These are phyloP conservation scores for Alternaria viburni DNA, from an alignment of 2,329 filamentous ascomycete genomes.

Conservation along the genomic window DNA sequence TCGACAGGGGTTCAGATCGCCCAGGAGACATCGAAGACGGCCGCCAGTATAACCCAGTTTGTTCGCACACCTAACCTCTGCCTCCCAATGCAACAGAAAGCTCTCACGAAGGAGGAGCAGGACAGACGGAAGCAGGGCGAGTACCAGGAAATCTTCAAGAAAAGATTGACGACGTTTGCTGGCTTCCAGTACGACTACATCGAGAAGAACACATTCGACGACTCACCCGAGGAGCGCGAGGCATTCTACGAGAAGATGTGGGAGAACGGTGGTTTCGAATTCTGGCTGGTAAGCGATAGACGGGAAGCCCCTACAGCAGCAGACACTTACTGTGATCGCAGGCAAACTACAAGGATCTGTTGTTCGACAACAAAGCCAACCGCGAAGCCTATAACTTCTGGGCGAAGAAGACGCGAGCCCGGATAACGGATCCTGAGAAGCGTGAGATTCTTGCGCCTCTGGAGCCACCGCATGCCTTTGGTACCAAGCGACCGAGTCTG, in stretches of 20 bases:
- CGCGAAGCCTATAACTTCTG: constrained; percentile 56
- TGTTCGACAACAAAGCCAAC: constrained; percentile 52
- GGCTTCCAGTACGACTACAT: constrained; percentile 66
- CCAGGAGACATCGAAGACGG: constrained; percentile 64
- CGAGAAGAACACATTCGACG: constrained; percentile 61
- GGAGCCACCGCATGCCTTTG: constrained; percentile 54
- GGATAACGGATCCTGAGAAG: constrained; percentile 54
- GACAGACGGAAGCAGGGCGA: constrained; percentile 48
- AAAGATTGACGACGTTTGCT: constrained; percentile 61
- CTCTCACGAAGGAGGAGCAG: constrained; percentile 60
- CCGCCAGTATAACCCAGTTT: constrained; percentile 63
- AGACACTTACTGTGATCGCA: not conserved
- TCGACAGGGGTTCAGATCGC: constrained; percentile 69
- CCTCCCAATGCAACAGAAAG: constrained; percentile 64
- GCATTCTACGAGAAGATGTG: constrained; percentile 53
- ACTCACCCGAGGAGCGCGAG: constrained; percentile 51
- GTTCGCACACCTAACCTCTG: constrained; percentile 72
- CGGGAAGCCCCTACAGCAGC: not conserved
- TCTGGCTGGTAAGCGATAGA: constrained; percentile 53
- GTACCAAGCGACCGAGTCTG: constrained; percentile 55
- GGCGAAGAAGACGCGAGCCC: constrained; percentile 52
- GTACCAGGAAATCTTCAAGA: constrained; percentile 58
- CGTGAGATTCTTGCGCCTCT: constrained; percentile 55
- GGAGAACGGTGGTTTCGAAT: constrained; percentile 49
- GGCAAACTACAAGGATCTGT: constrained; percentile 48